These are phyloP conservation scores for Hericium coralloides DNA, from an alignment of 768 basidiomycete genomes.

Conservation along the genomic window DNA sequence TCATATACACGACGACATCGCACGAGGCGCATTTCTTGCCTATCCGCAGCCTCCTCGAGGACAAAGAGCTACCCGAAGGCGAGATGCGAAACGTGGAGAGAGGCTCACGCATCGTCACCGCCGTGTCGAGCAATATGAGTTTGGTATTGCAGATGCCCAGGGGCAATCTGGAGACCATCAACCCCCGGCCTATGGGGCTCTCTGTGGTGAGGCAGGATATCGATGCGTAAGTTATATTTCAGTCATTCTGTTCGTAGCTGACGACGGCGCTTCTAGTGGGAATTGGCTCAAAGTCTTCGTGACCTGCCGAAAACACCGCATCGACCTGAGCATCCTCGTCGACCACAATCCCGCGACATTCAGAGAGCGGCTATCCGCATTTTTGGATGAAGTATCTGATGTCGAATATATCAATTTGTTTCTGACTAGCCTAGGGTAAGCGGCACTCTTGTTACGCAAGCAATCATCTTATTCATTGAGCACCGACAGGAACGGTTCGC, in stretches of 20 bases:
- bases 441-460: background rate
- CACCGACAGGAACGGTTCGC: conserved; percentile 46
- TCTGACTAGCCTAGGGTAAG: conserved; percentile 75
- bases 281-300: conserved; percentile 83
- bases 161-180: conserved; percentile 94
- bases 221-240: conserved; percentile 43
- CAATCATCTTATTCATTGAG: conserved; percentile 1
- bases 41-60: conserved; percentile 24
- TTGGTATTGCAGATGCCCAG: conserved; percentile 96
- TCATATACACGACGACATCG: conserved; percentile 77
- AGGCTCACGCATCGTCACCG: conserved; percentile 82
- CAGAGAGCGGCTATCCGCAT: conserved; percentile 47
- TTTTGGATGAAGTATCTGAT: conserved; percentile 81
- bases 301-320: conserved; percentile 86
- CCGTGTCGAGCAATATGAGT: conserved; percentile 80
- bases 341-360: conserved; percentile 71
- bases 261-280: conserved; percentile 34
- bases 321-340: conserved; percentile 85
- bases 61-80: conserved; percentile 29
- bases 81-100: conserved; percentile 79
- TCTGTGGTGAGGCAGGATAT: conserved; percentile 73
- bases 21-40: conserved; percentile 78
- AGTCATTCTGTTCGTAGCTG: background rate
- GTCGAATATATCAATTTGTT: conserved; percentile 92
- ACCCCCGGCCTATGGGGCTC: conserved; percentile 86